Base-by-base conservation (phyloP, 1,139 yeast species). In the Diutina catenulata region DNA sequence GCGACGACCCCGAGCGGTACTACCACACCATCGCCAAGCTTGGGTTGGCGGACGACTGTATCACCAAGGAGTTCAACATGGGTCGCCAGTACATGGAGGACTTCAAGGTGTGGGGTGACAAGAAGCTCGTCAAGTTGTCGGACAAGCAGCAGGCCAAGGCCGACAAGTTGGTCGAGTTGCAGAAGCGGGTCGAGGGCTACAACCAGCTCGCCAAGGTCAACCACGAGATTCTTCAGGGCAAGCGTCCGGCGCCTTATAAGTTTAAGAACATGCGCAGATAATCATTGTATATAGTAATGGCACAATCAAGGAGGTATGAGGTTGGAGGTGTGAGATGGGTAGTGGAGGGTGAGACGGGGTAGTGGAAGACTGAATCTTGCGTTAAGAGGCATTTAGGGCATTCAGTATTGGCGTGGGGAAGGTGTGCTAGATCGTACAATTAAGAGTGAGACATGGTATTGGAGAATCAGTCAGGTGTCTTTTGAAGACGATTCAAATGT, bases 11-110 rank as follows among this genome's bases (percentile, higher is more conserved):
- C 11, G 74, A 83, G 55, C 72, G 78, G 49, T 91, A 91, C 61
- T 86, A 73, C 58, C 80, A 86, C 76, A 70, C 94, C 38, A 76
- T 88, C 45, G 83, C 82, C 50, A 86, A 86, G 59, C 68, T 91
- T 41, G 97, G 97, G 1, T 68, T 91, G 44, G 76, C 83, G 24
- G 97, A 91, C 57, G 80, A 73, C 43, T 80, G 80, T 20, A 76
- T 87, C 22, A 73, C 73, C 38, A 65, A 73, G 49, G 96, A 88
- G 62, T 88, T 88, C 68, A 79, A 76, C 57, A 73, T 88, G 79
- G 83, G 81, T 49, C 76, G 76, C 55, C 74, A 75, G 55, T 88
- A 88, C 66, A 74, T 86, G 73, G 88, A 83, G 60, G 83, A 82
- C 55, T 83, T 75, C 60, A 70, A 79, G 59, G 80, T 87, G 56